Conservation (phyloP, 805 yeast species). For the Saturnispora hagleri region DNA sequence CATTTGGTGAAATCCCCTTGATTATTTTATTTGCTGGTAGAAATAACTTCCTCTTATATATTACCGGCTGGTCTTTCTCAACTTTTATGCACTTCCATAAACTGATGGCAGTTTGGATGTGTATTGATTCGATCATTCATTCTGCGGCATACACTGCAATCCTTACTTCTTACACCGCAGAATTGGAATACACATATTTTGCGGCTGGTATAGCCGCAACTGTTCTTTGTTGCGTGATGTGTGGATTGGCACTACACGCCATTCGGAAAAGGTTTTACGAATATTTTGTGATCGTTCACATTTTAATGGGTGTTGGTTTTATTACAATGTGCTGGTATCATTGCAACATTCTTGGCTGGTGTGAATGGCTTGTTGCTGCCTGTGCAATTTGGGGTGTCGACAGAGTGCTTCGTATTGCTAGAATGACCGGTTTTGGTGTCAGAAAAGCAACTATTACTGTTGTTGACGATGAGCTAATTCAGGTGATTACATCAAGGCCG, state of each 20-base stretch:
- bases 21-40: slow-evolving; percentile 41
- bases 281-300: slow-evolving; percentile 48
- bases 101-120: slow-evolving; percentile 49
- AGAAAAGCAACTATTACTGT: slow-evolving; percentile 17
- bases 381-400: slow-evolving; percentile 45
- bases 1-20: slow-evolving; percentile 34
- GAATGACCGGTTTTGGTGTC: slow-evolving; percentile 19
- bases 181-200: slow-evolving; percentile 13
- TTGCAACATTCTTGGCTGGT: slow-evolving; percentile 31
- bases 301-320: slow-evolving; percentile 44
- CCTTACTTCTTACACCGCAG: slow-evolving; percentile 8
- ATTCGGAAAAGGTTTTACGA: slow-evolving; percentile 53
- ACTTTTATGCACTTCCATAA: slow-evolving; percentile 51
- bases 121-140: slow-evolving; percentile 33
- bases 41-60: slow-evolving; percentile 34
- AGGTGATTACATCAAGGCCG: slow-evolving; percentile 44
- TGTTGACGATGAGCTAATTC: slow-evolving; percentile 28
- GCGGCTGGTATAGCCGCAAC: slow-evolving; percentile 34
- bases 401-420: slow-evolving; percentile 35
- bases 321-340: slow-evolving; percentile 53
- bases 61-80: slow-evolving; percentile 36
- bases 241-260: slow-evolving; percentile 40
- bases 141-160: slow-evolving; percentile 27
- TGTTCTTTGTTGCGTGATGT: slow-evolving; percentile 32
- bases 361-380: slow-evolving; percentile 29